Percentiles rank a stretch among this genome's conserved stretches.
Evolutionary conservation across 495 filamentous ascomycete species (phyloP).

Genomic region (Trichocladium uniseriatum): DNA sequence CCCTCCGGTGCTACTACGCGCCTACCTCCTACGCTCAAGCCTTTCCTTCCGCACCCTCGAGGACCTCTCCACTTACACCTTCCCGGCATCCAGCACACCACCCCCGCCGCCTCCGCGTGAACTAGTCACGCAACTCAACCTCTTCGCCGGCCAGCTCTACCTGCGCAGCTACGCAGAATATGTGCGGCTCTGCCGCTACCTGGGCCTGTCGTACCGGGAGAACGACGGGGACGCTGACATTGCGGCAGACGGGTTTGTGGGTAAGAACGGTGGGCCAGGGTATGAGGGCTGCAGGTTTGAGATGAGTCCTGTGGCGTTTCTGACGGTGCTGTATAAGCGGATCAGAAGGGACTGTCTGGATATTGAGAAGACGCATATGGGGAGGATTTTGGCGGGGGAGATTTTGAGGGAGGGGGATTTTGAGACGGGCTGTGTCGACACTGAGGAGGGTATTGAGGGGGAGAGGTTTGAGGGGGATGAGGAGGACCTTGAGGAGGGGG

Average conservation of each 20-base stretch:
- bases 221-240: conserved; percentile 18
- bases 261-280: conserved; percentile 12
- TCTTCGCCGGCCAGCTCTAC: conserved; percentile 63
- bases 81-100: conserved; percentile 15
- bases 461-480: too few species aligned
- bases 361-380: conserved; percentile 48
- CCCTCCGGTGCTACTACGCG: conserved; percentile 37
- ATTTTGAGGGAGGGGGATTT: conserved; percentile 31
- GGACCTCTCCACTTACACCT: conserved; percentile 34
- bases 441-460: too few species aligned
- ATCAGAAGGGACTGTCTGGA: conserved; percentile 43
- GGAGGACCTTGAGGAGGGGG: too few species aligned
- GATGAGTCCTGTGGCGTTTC: conserved; percentile 46
- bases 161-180: conserved; percentile 47
- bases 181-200: conserved; percentile 39
- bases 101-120: conserved; percentile 13
- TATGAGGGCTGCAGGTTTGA: conserved; percentile 28
- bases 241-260: conserved; percentile 37
- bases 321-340: conserved; percentile 39
- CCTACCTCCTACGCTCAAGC: conserved; percentile 50
- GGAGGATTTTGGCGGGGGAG: conserved; percentile 35
- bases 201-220: conserved; percentile 35
- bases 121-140: conserved; percentile 44
- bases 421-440: too few species aligned
- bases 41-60: conserved; percentile 39